Conservation (phyloP, 2,329 filamentous ascomycete genomes). For the Penicillium griseofulvum region DNA sequence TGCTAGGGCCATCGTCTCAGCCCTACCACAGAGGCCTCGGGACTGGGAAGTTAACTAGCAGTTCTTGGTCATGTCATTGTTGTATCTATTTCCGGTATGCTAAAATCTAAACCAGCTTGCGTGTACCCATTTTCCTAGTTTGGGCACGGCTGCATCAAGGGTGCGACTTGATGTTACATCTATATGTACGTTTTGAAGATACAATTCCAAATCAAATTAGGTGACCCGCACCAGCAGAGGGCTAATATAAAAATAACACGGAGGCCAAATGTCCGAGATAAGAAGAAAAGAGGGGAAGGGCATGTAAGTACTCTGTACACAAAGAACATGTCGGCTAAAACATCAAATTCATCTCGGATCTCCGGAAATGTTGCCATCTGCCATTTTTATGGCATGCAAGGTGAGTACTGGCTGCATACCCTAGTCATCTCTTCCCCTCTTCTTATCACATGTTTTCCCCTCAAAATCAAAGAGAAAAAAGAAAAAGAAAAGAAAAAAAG, state of each 20-base stretch:
- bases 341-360: not conserved
- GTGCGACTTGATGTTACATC: slow-evolving; percentile 3
- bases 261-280: not conserved
- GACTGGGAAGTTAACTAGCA: not conserved
- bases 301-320: not conserved
- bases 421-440: not conserved
- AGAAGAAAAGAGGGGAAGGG: slow-evolving; percentile 1
- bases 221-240: not conserved
- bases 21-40: not conserved
- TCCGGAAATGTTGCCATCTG: not conserved
- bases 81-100: not conserved
- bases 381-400: not conserved
- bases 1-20: not conserved
- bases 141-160: slow-evolving; percentile 2
- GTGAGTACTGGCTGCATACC: not conserved
- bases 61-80: not conserved
- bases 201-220: not conserved
- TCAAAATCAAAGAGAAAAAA: not conserved
- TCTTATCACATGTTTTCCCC: not conserved
- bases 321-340: not conserved
- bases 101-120: not conserved
- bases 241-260: not conserved
- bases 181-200: not conserved
- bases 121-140: not conserved
- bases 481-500: not conserved